Conservation (phyloP, 257 asterid species). For the Nicotiana tabacum region DNA sequence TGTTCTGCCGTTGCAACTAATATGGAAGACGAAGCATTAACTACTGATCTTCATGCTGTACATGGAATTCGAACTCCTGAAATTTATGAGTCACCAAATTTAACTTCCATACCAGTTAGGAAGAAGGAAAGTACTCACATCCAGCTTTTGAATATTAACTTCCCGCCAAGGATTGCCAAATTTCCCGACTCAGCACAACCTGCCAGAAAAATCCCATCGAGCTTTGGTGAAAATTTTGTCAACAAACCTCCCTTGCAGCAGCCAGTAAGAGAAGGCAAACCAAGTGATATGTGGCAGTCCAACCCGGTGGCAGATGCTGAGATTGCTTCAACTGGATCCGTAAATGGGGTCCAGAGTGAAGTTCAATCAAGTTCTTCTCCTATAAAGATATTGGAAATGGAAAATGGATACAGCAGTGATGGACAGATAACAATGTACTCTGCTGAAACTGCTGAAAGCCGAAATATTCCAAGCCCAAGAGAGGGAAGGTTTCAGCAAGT, state of each 20-base stretch:
- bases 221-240: constrained; percentile 34
- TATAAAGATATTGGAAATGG: constrained; percentile 32
- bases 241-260: constrained; percentile 16
- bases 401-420: constrained; percentile 72
- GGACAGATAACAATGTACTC: constrained; percentile 99
- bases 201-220: too few species aligned
- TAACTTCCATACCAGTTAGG: constrained; percentile 47
- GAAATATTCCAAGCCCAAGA: constrained; percentile 69
- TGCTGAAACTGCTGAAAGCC: constrained; percentile 99
- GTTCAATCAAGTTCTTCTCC: constrained; percentile 52
- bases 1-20: constrained; percentile 28
- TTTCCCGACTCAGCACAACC: constrained; percentile 20
- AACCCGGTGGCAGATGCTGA: constrained; percentile 50
- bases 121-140: constrained; percentile 50
- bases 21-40: constrained; percentile 29
- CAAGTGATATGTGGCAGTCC: constrained; percentile 24
- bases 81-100: constrained; percentile 62
- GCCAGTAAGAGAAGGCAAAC: constrained; percentile 19
- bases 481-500: constrained; percentile 52
- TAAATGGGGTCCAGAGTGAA: constrained; percentile 67
- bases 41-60: constrained; percentile 29
- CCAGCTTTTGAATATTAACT: constrained; percentile 86
- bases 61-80: constrained; percentile 76
- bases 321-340: constrained; percentile 73
- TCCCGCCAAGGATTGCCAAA: constrained; percentile 61